Conservation (phyloP, 495 filamentous ascomycete genomes). For the Talaromyces wortmannii region DNA sequence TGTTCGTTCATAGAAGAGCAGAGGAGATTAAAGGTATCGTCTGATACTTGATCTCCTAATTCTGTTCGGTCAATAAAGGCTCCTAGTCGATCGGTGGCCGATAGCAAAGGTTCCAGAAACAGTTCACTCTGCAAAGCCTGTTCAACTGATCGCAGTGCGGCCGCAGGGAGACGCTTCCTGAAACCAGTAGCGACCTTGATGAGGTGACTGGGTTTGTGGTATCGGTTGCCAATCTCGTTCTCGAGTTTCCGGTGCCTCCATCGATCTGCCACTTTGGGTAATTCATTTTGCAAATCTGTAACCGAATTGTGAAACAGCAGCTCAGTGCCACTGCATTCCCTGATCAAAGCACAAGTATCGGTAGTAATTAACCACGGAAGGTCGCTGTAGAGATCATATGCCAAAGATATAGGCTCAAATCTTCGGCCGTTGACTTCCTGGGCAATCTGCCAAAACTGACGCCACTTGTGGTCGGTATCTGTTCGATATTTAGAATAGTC, state of each 20-base stretch:
- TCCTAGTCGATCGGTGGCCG: slow-evolving; percentile 63
- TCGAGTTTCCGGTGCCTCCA: slow-evolving; percentile 36
- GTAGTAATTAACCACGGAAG: slow-evolving; percentile 79
- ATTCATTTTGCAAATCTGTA: slow-evolving; percentile 21
- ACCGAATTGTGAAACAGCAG: slow-evolving; percentile 44
- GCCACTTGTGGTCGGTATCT: slow-evolving; percentile 79
- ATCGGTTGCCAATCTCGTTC: slow-evolving; percentile 29
- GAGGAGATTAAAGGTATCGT: slow-evolving; percentile 53
- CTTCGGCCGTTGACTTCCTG: slow-evolving; percentile 80
- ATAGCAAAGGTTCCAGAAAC: slow-evolving; percentile 57
- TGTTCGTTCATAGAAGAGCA: slow-evolving; percentile 30
- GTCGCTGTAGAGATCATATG: slow-evolving; percentile 60
- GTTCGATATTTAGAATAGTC: slow-evolving; percentile 65
- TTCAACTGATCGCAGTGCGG: slow-evolving; percentile 52
- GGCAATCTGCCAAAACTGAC: slow-evolving; percentile 77
- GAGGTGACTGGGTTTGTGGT: slow-evolving; percentile 36
- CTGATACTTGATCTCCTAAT: slow-evolving; percentile 64
- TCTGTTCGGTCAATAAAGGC: slow-evolving; percentile 64
- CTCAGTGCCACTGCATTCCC: slow-evolving; percentile 74
- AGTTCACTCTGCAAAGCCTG: slow-evolving; percentile 59
- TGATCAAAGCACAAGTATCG: slow-evolving; percentile 68
- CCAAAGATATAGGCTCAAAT: slow-evolving; percentile 68
- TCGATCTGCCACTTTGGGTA: slow-evolving; percentile 31
- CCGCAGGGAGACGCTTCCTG: slow-evolving; percentile 48
- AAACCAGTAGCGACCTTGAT: slow-evolving; percentile 56